Evolutionary conservation across 768 basidiomycete species (phyloP).

Genomic region (Boletus barrowsii): DNA sequence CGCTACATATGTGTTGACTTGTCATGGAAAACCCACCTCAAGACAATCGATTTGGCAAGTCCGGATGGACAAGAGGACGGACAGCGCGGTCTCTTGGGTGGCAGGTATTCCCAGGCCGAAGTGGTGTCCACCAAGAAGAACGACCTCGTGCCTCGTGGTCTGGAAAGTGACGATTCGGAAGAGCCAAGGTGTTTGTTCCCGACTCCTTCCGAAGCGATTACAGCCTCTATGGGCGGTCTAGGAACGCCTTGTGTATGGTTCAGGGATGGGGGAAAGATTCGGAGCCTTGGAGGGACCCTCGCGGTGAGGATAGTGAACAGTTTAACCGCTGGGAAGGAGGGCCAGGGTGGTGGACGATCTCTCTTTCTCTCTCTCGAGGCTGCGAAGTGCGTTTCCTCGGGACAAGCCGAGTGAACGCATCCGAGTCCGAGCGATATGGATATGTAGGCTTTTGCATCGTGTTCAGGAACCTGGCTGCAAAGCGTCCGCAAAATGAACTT

Average conservation of each 20-base stretch:
- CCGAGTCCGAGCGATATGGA: constrained; percentile 14
- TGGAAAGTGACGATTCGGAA: constrained; percentile 13
- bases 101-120: constrained; percentile 13
- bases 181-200: background rate
- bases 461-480: constrained; percentile 2
- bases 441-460: constrained; percentile 7
- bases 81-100: constrained; percentile 10
- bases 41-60: constrained; percentile 12
- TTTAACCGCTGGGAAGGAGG: background rate
- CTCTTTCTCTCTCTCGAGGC: too few relatives aligned
- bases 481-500: constrained; percentile 12
- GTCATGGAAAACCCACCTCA: background rate
- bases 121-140: constrained; percentile 14
- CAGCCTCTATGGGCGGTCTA: background rate
- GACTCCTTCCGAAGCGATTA: constrained; percentile 12
- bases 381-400: background rate
- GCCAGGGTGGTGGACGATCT: background rate
- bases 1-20: background rate
- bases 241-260: background rate
- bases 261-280: background rate
- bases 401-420: constrained; percentile 3
- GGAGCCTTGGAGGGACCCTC: background rate
- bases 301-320: background rate
- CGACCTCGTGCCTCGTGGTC: constrained; percentile 16
- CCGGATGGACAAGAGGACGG: constrained; percentile 1